Evolutionary conservation across 2,329 filamentous ascomycete genomes (phyloP), one percentile per base, ranked within the genome.

Genomic region (Elsinoe necatrix): DNA sequence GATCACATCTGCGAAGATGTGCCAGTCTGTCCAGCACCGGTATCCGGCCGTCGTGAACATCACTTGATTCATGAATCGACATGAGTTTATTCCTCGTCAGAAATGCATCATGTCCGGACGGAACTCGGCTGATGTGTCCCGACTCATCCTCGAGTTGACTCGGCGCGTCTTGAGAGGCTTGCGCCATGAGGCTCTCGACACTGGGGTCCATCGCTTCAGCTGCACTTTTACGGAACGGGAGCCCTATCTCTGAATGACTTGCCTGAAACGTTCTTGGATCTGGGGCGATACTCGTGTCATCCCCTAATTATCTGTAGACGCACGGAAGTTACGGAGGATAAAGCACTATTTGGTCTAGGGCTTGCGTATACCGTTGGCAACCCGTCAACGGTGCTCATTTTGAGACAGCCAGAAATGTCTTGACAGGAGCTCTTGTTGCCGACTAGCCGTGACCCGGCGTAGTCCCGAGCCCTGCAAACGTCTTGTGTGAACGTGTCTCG

Each of bases 371-470:
- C 29, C 48, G 48, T 52, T 52, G 48, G 48, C 18, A 23, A 37
- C 16, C 27, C 14, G 27, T 29, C 48, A 52, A 20, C 27, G 48
- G 27, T 52, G 6, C 48, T 52, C 48, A 52, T 52, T 23, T 52
- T 52, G 48, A 52, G 48, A 52, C 48, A 25, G 34, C 14, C n/a
- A 12, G 12, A 14, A 35, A 37, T 14, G 7, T 35, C 27, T 23
- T 52, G 48, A 52, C 48, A 52, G 48, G 34, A n/a, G 25, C 25
- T 39, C 11, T 37, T 1, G 48, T 34, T 52, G 48, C 48, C 48
- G 48, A 52, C 48, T 52, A 39, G 31, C 48, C 48, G 48, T 39
- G 48, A 39, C 18, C 31, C 48, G 48, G 48, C 12, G 5, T n/a
- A 14, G 27, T 11, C 14, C 48, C 48, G 31, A 52, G 48, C 48